These are phyloP conservation scores for Ophiostoma populinum DNA, from an alignment of 2,329 filamentous ascomycete species.

Conservation along the genomic window DNA sequence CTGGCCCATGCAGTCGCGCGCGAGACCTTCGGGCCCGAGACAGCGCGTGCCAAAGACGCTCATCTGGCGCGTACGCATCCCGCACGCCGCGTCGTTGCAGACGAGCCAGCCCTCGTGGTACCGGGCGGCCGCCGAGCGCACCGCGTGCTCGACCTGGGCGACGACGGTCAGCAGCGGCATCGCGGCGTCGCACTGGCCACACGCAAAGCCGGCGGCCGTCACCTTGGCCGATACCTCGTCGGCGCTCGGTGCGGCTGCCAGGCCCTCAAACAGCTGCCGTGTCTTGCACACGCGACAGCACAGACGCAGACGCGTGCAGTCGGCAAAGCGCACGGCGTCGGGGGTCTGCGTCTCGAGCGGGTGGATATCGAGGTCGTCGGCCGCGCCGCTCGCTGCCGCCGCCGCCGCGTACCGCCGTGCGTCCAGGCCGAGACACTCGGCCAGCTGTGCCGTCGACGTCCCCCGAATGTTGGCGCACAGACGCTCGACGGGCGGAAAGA, in stretches of 20 bases:
- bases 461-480: constrained; percentile 90
- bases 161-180: constrained; percentile 59
- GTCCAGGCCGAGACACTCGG: constrained; percentile 86
- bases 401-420: constrained; percentile 58
- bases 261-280: constrained; percentile 57
- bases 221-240: constrained; percentile 24
- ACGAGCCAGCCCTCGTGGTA: constrained; percentile 91
- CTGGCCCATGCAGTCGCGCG: constrained; percentile 63
- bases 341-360: constrained; percentile 90
- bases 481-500: constrained; percentile 93
- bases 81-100: constrained; percentile 79
- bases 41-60: constrained; percentile 84
- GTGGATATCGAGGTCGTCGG: constrained; percentile 51
- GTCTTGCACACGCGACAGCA: constrained; percentile 69
- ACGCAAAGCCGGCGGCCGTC: constrained; percentile 58
- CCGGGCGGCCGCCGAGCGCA: constrained; percentile 57
- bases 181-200: constrained; percentile 46
- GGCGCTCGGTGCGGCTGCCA: constrained; percentile 20
- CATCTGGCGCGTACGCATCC: constrained; percentile 76
- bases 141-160: constrained; percentile 72
- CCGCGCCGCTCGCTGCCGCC: constrained; percentile 28
- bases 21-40: constrained; percentile 71
- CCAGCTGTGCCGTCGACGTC: constrained; percentile 76
- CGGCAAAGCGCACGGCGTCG: constrained; percentile 74
- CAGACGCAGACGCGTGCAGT: constrained; percentile 59